These are phyloP conservation scores for Aciculosporium take DNA, from an alignment of 2,329 filamentous ascomycete genomes.

Conservation along the genomic window DNA sequence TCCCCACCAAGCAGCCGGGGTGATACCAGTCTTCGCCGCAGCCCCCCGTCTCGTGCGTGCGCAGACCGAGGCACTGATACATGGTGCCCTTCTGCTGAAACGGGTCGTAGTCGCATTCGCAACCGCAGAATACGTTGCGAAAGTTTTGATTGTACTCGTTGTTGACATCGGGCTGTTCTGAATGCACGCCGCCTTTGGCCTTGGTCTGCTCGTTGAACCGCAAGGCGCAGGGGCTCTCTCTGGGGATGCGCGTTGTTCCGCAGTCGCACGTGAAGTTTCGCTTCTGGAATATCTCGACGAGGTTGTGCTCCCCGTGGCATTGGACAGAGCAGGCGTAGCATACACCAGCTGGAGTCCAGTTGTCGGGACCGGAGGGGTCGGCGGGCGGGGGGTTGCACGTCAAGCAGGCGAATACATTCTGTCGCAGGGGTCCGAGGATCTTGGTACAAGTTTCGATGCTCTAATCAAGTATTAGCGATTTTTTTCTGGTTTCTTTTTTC, in stretches of 20 bases:
- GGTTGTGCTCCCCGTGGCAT: conserved; percentile 86
- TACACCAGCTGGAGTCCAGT: conserved; percentile 52
- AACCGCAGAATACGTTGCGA: conserved; percentile 81
- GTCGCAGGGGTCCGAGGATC: conserved; percentile 73
- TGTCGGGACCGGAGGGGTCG: conserved; percentile 42
- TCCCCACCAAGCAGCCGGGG: conserved; percentile 75
- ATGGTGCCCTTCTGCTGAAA: conserved; percentile 88
- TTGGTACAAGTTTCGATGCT: conserved; percentile 91
- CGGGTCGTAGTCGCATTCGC: conserved; percentile 74
- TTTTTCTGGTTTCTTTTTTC: too few species aligned
- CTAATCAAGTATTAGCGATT: conserved; percentile 28
- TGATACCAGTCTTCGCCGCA: conserved; percentile 99
- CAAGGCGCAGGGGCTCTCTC: conserved; percentile 58
- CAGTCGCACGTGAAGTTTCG: conserved; percentile 95
- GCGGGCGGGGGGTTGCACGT: conserved; percentile 78
- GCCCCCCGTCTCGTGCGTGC: conserved; percentile 64
- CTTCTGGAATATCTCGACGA: conserved; percentile 93
- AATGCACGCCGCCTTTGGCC: conserved; percentile 61
- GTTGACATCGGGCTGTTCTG: conserved; percentile 52
- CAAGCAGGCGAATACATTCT: conserved; percentile 81
- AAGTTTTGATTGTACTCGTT: conserved; percentile 98
- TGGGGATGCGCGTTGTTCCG: conserved; percentile 66
- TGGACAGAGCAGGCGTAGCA: conserved; percentile 96
- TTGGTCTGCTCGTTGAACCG: conserved; percentile 61
- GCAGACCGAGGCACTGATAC: conserved; percentile 90